Evolutionary conservation across 768 basidiomycete genomes (phyloP).

Genomic region (Phanerodontia chrysosporium): DNA sequence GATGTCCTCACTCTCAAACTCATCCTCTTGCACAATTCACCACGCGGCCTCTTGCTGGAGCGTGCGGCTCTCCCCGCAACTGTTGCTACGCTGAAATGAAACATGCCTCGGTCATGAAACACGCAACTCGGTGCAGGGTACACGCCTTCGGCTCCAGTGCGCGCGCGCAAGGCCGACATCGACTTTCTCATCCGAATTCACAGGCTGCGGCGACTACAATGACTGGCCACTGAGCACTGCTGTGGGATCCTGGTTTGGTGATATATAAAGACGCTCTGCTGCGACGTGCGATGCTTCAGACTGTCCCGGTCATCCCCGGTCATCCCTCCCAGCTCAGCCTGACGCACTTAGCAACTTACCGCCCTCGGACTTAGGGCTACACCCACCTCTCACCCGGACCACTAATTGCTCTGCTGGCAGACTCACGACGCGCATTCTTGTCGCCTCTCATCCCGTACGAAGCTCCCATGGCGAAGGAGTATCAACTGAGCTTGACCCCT

Average conservation of each 20-base stretch:
- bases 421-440: neutral
- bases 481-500: constrained; percentile 36
- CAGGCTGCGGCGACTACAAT: neutral
- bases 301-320: neutral
- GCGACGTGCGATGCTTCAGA: neutral
- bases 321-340: neutral
- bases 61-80: neutral
- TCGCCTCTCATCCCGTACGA: constrained; percentile 2
- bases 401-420: neutral
- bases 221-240: too few species aligned
- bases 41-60: neutral
- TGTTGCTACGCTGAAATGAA: neutral
- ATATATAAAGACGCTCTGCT: neutral
- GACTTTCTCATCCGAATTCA: neutral
- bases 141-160: neutral
- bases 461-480: constrained; percentile 16
- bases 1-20: neutral
- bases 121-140: neutral
- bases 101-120: neutral
- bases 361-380: neutral
- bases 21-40: neutral
- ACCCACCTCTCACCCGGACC: neutral
- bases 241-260: neutral
- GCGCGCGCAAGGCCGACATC: neutral
- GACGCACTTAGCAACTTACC: neutral